Base-by-base conservation (phyloP, 345 rosid species). In the Salix koriyanagi region DNA sequence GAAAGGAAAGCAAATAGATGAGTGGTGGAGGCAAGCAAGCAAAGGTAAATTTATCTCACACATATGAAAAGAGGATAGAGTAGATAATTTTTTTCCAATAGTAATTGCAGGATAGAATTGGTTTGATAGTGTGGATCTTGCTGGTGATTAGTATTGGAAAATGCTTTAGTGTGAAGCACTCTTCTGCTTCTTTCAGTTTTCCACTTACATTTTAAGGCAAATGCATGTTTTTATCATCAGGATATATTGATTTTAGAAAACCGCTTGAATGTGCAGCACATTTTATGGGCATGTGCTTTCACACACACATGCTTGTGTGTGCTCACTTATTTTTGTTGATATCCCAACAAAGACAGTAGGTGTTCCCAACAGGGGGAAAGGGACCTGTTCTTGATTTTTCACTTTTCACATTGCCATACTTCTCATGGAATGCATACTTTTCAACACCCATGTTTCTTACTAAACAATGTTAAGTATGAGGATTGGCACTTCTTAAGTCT, bases 1-100 rank as follows among this genome's bases (percentile, higher is more conserved):
- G 84, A 96, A 93, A 82, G 99, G 98, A 83, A 96, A 90, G 82
- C 99, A 93, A 84, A 96, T 93, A 71, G 98, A 96, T 86, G 99
- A 96, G 86, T 96, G 99, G 98, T 93, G 98, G 99, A 90, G 89
- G 83, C 94, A 87, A 81, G 92, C 82, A 67, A 87, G 86, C 88
- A 93, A 96, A 90, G 99, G 98, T 96, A 86, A 77, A 76, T 76
- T 73, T 60, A 42, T 78, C 73, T 62, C n/a, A 42, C 69, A 26
- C 71, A 36, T 69, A 69, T 73, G 70, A 28, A 64, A 65, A 69
- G 2, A 32, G 26, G 26, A 62, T 4, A 46, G 52, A 4, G 19
- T 12, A 12, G 52, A 18, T 46, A 46, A 14, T 4, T 46, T 15
- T 46, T 4, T 46, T 46, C 18, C 52, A 46, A 14, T 14, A 15